Percentiles rank a stretch among this genome's conserved stretches.
phyloP scores from a whole-genome alignment of 176 grass and related monocot genomes.

The Raddia distichophylla region DNA sequence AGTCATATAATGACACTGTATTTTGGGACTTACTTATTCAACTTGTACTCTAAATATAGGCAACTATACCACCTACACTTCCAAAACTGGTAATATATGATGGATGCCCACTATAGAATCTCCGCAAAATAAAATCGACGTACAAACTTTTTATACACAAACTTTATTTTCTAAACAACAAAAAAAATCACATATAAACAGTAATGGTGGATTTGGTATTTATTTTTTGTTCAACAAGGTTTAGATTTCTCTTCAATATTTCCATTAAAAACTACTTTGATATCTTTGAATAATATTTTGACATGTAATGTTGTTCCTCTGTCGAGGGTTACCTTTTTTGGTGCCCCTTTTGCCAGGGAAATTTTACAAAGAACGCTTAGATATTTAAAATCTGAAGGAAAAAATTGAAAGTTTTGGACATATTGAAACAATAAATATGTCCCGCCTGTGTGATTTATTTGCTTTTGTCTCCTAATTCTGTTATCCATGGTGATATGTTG shows the following conservation, averaged over 20 bases:
- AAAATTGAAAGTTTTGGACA: background rate
- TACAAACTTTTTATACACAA: no score
- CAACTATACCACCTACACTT: background rate
- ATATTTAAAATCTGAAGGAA: slow-evolving; percentile 20
- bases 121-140: background rate
- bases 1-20: slow-evolving; percentile 6
- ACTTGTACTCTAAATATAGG: background rate
- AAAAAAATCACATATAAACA: background rate
- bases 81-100: slow-evolving; percentile 9
- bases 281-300: slow-evolving; percentile 9
- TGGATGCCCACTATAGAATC: background rate
- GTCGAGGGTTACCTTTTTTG: background rate
- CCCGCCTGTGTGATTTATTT: background rate
- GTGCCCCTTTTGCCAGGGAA: slow-evolving; percentile 13
- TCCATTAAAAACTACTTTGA: background rate
- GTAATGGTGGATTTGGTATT: background rate
- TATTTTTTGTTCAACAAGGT: background rate
- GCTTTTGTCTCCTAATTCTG: background rate
- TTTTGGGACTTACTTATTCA: background rate
- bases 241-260: background rate
- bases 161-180: no score
- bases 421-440: background rate
- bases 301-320: slow-evolving; percentile 7
- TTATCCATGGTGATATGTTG: background rate
- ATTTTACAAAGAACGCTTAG: background rate